A percentile compares a stretch with the other conserved stretches of the same genome.
Evolutionary conservation across 345 rosid genomes (phyloP).

Genomic region (Fremontodendron californicum): DNA sequence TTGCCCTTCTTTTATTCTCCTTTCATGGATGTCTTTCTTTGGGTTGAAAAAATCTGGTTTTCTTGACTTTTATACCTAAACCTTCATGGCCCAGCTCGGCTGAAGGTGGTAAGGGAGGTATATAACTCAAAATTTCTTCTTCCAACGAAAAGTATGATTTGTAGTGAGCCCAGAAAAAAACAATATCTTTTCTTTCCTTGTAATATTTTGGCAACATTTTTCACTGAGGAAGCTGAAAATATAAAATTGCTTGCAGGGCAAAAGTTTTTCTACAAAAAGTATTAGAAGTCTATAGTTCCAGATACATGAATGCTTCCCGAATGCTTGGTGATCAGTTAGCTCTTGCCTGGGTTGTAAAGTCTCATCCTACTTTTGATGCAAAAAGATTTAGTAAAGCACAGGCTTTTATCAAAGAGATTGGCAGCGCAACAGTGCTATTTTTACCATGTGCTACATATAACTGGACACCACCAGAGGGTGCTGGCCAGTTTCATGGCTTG

Average conservation of each 20-base stretch:
- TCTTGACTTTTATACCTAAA: not conserved
- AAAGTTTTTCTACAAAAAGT: constrained; percentile 61
- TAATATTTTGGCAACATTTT: not conserved
- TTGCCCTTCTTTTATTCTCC: constrained; percentile 2
- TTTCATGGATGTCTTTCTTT: not conserved
- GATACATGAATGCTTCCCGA: constrained; percentile 71
- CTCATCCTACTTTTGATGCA: constrained; percentile 56
- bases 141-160: not conserved
- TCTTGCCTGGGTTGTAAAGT: constrained; percentile 65
- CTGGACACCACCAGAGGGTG: constrained; percentile 99
- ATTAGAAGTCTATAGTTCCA: constrained; percentile 57
- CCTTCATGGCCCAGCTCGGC: not conserved
- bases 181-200: not conserved
- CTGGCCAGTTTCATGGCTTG: constrained; percentile 98
- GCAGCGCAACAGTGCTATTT: constrained; percentile 62
- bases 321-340: constrained; percentile 98
- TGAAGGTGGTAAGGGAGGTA: not conserved
- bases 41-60: not conserved
- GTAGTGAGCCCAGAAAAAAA: not conserved
- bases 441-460: constrained; percentile 78
- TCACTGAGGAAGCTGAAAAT: not conserved
- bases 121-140: not conserved
- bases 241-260: constrained; percentile 52
- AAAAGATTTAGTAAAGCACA: constrained; percentile 59
- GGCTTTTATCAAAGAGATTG: constrained; percentile 54